Percentiles rank a stretch among this genome's conserved stretches.
Conservation (phyloP, 2,329 filamentous ascomycete species). For the Lachnellula hyalina region DNA sequence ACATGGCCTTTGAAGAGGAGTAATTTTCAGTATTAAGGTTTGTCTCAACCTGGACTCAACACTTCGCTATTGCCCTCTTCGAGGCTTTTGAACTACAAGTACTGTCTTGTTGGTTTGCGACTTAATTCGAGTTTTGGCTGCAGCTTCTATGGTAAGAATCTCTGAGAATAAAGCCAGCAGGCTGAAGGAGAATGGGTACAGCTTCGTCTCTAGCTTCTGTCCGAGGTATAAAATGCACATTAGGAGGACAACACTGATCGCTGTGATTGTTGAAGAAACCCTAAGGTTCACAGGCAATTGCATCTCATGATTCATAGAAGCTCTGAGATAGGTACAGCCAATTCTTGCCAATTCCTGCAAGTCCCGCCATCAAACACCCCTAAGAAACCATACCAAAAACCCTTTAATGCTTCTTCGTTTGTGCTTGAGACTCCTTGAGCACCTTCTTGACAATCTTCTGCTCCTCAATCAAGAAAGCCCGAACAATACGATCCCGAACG, state of each 20-base stretch:
- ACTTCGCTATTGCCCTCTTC: too few relatives aligned
- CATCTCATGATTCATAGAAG: conserved; percentile 27
- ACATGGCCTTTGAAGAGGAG: too few relatives aligned
- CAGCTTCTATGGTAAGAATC: too few relatives aligned
- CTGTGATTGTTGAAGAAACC: not conserved
- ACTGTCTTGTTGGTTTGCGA: too few relatives aligned
- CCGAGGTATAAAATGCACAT: not conserved
- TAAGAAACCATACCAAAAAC: conserved; percentile 28
- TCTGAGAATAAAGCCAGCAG: too few relatives aligned
- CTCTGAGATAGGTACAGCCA: conserved; percentile 32
- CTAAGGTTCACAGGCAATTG: conserved; percentile 18
- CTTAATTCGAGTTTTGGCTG: too few relatives aligned
- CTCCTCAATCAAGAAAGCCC: conserved; percentile 99
- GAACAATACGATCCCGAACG: conserved; percentile 95
- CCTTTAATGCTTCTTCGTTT: conserved; percentile 42
- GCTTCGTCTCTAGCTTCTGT: not conserved
- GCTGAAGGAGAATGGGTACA: too few relatives aligned
- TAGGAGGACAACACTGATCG: not conserved
- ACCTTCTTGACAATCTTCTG: conserved; percentile 99
- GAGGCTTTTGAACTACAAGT: too few relatives aligned
- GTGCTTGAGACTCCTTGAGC: conserved; percentile 93
- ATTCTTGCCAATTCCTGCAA: conserved; percentile 31
- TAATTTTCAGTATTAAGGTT: too few relatives aligned
- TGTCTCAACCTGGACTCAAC: too few relatives aligned
- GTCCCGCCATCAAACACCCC: conserved; percentile 30